These are phyloP conservation scores for Dalbergia cultrata DNA, from an alignment of 306 rosid genomes.

Conservation along the genomic window DNA sequence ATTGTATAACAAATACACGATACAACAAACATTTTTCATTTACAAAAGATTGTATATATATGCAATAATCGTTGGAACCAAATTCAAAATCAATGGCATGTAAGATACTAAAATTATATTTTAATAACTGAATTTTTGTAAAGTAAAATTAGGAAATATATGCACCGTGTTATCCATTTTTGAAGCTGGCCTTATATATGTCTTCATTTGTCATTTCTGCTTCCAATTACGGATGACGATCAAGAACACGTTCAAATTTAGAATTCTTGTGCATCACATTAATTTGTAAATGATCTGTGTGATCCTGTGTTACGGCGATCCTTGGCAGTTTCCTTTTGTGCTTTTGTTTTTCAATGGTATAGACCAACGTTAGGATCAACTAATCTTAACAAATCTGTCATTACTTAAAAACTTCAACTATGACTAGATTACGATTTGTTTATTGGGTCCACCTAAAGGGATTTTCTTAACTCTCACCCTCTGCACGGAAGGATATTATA, in stretches of 20 bases:
- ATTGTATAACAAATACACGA: no score
- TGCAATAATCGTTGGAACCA: no score
- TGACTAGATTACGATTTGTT: neutral
- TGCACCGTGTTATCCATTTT: neutral
- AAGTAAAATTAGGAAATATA: neutral
- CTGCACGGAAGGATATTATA: neutral
- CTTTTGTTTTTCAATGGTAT: neutral
- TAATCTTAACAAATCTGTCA: neutral
- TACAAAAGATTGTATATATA: no score
- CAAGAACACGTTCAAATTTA: constrained; percentile 17
- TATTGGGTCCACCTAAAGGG: constrained; percentile 2
- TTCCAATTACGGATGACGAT: constrained; percentile 5
- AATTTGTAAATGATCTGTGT: neutral
- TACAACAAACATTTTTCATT: no score
- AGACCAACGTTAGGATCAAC: constrained; percentile 3
- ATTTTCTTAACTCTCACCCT: constrained; percentile 4
- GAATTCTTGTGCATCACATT: constrained; percentile 14
- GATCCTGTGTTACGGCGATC: constrained; percentile 24
- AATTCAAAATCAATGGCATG: no score
- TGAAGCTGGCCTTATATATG: neutral
- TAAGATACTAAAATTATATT: no score
- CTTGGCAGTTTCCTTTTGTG: constrained; percentile 32
- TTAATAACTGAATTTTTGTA: neutral
- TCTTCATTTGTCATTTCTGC: neutral
- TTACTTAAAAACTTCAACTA: constrained; percentile 11